These are phyloP conservation scores for Kodamaea suecica DNA, from an alignment of 1,139 yeast species.

Conservation along the genomic window DNA sequence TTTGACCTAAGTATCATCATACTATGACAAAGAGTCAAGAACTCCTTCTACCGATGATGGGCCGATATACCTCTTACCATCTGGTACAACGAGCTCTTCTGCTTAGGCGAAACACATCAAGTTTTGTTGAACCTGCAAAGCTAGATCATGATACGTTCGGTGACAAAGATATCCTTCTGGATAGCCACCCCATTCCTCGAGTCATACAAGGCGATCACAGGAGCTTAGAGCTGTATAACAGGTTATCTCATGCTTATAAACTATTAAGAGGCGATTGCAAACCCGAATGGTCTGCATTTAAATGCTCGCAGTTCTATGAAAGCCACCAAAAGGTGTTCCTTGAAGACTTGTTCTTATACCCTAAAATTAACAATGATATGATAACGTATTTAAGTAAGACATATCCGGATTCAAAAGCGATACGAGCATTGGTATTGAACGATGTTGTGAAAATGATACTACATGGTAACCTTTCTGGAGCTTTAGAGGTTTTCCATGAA, in stretches of 20 bases:
- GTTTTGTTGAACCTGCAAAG: too few species aligned
- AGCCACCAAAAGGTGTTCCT: conserved; percentile 12
- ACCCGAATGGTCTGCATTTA: conserved; percentile 15
- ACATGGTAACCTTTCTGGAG: conserved; percentile 9
- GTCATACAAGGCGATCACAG: neutral
- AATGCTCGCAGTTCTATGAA: conserved; percentile 18
- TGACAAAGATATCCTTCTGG: too few species aligned
- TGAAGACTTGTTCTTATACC: conserved; percentile 21
- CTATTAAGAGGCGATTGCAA: conserved; percentile 13
- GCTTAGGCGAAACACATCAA: too few species aligned
- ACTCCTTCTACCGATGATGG: too few species aligned
- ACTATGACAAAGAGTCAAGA: too few species aligned
- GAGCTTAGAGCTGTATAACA: conserved; percentile 7
- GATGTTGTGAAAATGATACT: conserved; percentile 17
- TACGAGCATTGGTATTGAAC: conserved; percentile 19
- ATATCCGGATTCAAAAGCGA: conserved; percentile 19
- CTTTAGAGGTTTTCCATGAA: conserved; percentile 7
- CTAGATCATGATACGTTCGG: too few species aligned
- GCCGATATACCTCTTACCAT: too few species aligned
- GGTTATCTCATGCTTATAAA: conserved; percentile 17
- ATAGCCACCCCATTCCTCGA: too few species aligned
- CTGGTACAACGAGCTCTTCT: too few species aligned
- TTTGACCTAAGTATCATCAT: too few species aligned
- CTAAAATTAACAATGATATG: conserved; percentile 19
- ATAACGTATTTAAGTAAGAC: conserved; percentile 15